Base-by-base conservation (phyloP, 1,139 yeast species). In the Yueomyces sp. region DNA sequence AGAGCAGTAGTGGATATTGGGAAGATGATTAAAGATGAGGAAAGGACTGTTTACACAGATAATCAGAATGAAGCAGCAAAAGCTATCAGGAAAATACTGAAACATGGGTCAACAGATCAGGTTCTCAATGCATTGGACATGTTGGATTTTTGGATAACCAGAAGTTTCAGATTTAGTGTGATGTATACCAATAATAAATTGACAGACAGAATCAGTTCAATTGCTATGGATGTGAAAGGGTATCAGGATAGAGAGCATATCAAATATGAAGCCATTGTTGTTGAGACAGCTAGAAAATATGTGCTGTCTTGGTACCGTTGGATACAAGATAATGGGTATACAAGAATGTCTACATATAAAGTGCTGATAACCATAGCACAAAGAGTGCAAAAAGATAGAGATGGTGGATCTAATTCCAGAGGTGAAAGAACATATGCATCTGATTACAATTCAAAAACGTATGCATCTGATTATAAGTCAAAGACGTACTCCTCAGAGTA, bases 61-160 rank as follows among this genome's bases (percentile, higher is more conserved):
- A 60, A 59, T 42, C 61, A 60, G 42, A 47, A 47, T 8, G 97
- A 89, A 61, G 93, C 95, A 1, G 96, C 96, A 0, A 69, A 97
- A 42, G 94, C 95, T 1, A 68, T 91, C 36, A 72, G 98, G 42
- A 91, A 91, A 67, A 78, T 80, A 57, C 68, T 91, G 59, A 91
- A 91, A 64, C 83, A 91, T 59, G 97, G 97, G n/a, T 52, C 48
- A 34, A 84, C 95, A 0, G 64, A 89, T 49, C 74, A 74, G 45
- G 56, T 89, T 25, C 33, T 36, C 12, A 36, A 29, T n/a, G 36
- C 41, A 35, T 36, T 42, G n/a, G 39, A 36, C 3, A 7, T 42
- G 3, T 67, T 87, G 46, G 95, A 89, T 56, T 69, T 83, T 35
- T 64, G 89, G 45, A 79, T 89, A 3, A 74, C 82, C 46, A 89